Base-by-base conservation (phyloP, 345 rosid genomes). In the Conringia planisiliqua region DNA sequence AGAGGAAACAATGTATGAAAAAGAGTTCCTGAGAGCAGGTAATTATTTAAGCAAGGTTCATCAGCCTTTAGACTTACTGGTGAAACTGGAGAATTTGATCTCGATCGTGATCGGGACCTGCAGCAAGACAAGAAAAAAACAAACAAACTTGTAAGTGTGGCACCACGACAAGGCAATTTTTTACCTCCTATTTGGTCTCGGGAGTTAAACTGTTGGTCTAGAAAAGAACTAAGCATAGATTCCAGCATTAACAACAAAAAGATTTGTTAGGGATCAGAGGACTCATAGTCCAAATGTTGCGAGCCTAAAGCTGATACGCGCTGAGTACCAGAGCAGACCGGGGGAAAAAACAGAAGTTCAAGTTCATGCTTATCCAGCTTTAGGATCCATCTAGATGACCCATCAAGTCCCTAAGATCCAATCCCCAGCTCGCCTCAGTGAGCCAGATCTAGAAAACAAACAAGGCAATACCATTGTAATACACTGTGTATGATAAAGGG, bases 391-490 rank as follows among this genome's bases (percentile, higher is more conserved):
- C 72, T 75, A 80, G 72, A 75, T 88, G 88, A 83, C 86, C 90
- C 89, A 83, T 88, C 90, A 83, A 87, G 86, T 84, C 83, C 91
- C 87, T 90, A 78, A 78, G 66, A 68, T 61, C 95, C 92, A 83
- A 80, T 85, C 88, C 88, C 89, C 92, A 88, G 78, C 79, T 82
- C 71, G 84, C 88, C 67, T 86, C 87, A 85, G 81, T 82, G 85
- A 80, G 85, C 89, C 89, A 86, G 80, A 90, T 89, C 98, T 87
- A 91, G 82, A 83, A 93, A 89, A 86, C 84, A 90, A 90, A 87
- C 84, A 85, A 73, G 86, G 81, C 71, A 85, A 81, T 62, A 72
- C 80, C 80, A 39, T 55, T 80, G 83, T 82, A 82, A 68, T 84
- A n/a, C 72, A 67, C 78, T 11, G 17, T 39, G 57, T 39, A 77